phyloP scores from a whole-genome alignment of 169 alveolate species.

The Amoebophrya sp. region DNA sequence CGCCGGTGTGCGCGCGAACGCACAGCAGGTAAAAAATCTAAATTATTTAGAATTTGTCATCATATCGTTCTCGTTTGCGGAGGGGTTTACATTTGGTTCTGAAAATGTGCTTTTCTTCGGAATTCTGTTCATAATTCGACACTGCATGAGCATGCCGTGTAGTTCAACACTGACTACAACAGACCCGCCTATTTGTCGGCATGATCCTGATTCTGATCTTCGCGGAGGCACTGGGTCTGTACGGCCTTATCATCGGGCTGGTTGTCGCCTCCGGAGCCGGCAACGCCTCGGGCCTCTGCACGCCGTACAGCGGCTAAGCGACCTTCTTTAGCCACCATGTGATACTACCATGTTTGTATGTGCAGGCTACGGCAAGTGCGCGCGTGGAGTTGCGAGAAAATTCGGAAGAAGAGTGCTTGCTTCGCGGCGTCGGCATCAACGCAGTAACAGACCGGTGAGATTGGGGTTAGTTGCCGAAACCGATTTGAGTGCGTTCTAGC shows the following conservation, averaged over 20 bases:
- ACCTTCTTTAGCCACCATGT: neutral
- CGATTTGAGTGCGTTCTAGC: no score
- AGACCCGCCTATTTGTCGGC: slow-evolving; percentile 86
- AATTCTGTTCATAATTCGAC: neutral
- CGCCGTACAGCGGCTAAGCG: neutral
- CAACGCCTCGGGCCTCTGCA: neutral
- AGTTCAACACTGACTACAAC: slow-evolving; percentile 22
- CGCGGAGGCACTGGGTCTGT: slow-evolving; percentile 92
- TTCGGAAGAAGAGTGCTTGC: no score
- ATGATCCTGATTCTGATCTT: slow-evolving; percentile 91
- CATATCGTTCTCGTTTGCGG: neutral
- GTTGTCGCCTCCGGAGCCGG: neutral
- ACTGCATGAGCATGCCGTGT: neutral
- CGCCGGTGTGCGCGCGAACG: slow-evolving; percentile 89
- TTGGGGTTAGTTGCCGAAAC: no score
- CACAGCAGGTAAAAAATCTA: slow-evolving; percentile 68
- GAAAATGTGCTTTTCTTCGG: neutral
- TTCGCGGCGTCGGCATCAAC: no score
- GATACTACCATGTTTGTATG: no score
- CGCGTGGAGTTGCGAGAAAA: no score
- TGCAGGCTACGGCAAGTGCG: no score
- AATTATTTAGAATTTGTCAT: neutral
- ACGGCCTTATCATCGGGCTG: slow-evolving; percentile 50
- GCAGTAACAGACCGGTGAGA: no score
- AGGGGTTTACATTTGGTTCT: neutral